A percentile compares a stretch with the other conserved stretches of the same genome.
Evolutionary conservation across 148 eudicot genomes (phyloP).

Genomic region (Nyssa sinensis): DNA sequence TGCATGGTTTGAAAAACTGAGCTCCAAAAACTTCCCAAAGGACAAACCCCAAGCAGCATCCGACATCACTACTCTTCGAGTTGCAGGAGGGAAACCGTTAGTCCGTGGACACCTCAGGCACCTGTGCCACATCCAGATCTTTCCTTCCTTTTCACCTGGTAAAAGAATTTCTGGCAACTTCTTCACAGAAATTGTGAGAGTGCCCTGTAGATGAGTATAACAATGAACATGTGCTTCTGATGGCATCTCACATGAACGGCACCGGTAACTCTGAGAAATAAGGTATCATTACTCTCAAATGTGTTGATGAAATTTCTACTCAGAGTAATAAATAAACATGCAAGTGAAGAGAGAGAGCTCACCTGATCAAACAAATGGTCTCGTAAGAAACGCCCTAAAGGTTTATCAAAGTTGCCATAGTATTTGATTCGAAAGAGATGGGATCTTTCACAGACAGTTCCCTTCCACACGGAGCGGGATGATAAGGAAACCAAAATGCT

Average conservation of each 20-base stretch:
- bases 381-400: slow-evolving; percentile 87
- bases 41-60: slow-evolving; percentile 99
- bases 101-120: slow-evolving; percentile 84
- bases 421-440: slow-evolving; percentile 93
- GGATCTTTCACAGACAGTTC: slow-evolving; percentile 92
- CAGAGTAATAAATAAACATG: background rate
- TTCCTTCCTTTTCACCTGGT: slow-evolving; percentile 88
- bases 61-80: slow-evolving; percentile 90
- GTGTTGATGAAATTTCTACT: slow-evolving; percentile 14
- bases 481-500: slow-evolving; percentile 91
- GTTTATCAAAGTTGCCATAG: slow-evolving; percentile 87
- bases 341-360: slow-evolving; percentile 13
- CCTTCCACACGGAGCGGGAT: slow-evolving; percentile 92
- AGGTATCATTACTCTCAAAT: background rate
- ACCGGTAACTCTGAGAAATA: slow-evolving; percentile 57
- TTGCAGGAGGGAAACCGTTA: slow-evolving; percentile 86
- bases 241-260: slow-evolving; percentile 80
- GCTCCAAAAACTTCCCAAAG: slow-evolving; percentile 96
- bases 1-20: slow-evolving; percentile 97
- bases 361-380: slow-evolving; percentile 94
- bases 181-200: slow-evolving; percentile 93
- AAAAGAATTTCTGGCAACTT: slow-evolving; percentile 66
- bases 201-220: slow-evolving; percentile 93
- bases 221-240: slow-evolving; percentile 97
- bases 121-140: slow-evolving; percentile 99